Percentiles rank a stretch among this genome's conserved stretches.
Conservation (phyloP, 1,139 yeast species). For the Geotrichum fermentans region DNA sequence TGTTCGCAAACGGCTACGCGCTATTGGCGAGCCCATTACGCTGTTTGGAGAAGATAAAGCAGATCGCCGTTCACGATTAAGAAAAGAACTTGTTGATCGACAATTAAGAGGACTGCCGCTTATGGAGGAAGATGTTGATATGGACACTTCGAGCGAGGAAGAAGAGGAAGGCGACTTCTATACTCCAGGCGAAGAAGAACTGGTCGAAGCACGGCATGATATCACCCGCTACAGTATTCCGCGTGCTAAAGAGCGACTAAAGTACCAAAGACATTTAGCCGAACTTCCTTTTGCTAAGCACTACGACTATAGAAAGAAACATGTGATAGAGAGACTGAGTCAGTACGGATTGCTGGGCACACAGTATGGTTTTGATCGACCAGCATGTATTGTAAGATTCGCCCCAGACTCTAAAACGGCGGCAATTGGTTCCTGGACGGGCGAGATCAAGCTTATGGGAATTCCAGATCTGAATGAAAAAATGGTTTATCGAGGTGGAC, state of each 20-base stretch:
- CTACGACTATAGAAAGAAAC: constrained; percentile 46
- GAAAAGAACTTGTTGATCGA: constrained; percentile 37
- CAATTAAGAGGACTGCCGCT: constrained; percentile 26
- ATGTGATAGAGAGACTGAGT: constrained; percentile 39
- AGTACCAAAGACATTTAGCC: constrained; percentile 31
- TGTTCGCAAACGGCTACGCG: constrained; percentile 48
- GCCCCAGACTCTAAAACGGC: constrained; percentile 41
- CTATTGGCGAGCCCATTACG: constrained; percentile 56
- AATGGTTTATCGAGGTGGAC: constrained; percentile 40
- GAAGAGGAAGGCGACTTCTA: constrained; percentile 74
- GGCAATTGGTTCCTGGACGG: constrained; percentile 85
- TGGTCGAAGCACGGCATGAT: constrained; percentile 50
- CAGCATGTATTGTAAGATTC: constrained; percentile 57
- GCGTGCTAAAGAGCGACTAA: constrained; percentile 45
- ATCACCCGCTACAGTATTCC: constrained; percentile 51
- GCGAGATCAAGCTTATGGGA: constrained; percentile 53
- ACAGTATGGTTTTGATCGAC: constrained; percentile 63
- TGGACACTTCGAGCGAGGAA: constrained; percentile 39
- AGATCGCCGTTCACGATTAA: constrained; percentile 57
- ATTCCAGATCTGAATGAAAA: constrained; percentile 39
- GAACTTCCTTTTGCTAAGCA: constrained; percentile 32
- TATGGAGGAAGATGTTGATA: constrained; percentile 29
- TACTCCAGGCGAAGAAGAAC: constrained; percentile 67
- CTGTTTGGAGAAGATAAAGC: constrained; percentile 57
- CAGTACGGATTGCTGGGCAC: constrained; percentile 56